Base-by-base conservation (phyloP, 2,329 filamentous ascomycete genomes). In the Aureobasidium melanogenum region DNA sequence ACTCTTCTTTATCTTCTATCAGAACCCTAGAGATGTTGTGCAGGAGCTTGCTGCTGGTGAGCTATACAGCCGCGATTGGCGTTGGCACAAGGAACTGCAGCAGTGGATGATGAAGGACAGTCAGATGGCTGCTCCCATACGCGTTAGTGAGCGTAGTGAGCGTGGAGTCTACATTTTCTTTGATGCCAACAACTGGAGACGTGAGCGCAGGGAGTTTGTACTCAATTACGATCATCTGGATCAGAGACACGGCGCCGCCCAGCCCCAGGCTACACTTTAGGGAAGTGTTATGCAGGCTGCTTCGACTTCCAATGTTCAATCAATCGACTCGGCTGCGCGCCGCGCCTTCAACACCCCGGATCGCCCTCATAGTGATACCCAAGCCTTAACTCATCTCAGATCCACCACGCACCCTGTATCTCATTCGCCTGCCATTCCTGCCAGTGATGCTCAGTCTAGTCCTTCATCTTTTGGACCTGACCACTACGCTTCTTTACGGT, bases 1-100 rank as follows among this genome's bases (percentile, higher is more conserved):
- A 0, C 76, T 88, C 5, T 86, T 88, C 69, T 85, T 84, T 69
- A 86, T 88, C 63, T 88, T 88, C 77, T 88, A 87, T 73, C 84
- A 83, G 64, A 82, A 84, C 75, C 84, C 85, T 15, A 77, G 83
- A 62, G 84, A 87, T 67, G 80, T 86, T 60, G 77, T 84, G 70
- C 85, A 88, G 69, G 85, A 88, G 68, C 75, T 85, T 48, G 85
- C 84, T 6, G 85, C 85, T 8, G 78, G 81, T 62, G 85, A 88
- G 69, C 73, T 88, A 68, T 73, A 76, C 67, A 73, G 73, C 34
- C 76, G 79, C 34, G 78, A 80, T 64, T 82, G 80, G 80, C 73
- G 80, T 55, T 82, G 79, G 75, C 80, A 82, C 71, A 82, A 77
- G 66, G 73, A 78, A 59, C 74, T 81, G 22, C 75, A 77, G 60